Percentiles rank a stretch among this genome's conserved stretches.
Evolutionary conservation across 1,284 basidiomycete genomes (phyloP).

Genomic region (Malassezia vespertilionis): DNA sequence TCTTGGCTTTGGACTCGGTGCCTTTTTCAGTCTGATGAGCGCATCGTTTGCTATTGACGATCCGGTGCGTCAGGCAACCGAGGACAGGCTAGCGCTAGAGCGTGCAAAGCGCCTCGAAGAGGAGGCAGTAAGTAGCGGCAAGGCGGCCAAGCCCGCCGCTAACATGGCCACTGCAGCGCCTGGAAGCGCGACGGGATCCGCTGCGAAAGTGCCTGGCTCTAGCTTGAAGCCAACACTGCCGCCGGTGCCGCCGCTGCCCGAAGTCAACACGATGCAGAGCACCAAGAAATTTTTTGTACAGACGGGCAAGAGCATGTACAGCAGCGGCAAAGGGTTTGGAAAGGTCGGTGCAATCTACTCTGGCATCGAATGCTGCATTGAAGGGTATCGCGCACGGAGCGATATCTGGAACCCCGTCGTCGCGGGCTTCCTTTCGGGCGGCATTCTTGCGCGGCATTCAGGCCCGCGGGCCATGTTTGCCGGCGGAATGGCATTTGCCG

Average conservation of each 20-base stretch:
- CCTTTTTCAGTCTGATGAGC: slow-evolving; percentile 91
- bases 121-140: neutral
- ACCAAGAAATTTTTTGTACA: slow-evolving; percentile 79
- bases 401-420: slow-evolving; percentile 39
- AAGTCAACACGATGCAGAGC: slow-evolving; percentile 54
- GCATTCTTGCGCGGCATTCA: slow-evolving; percentile 37
- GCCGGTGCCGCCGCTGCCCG: slow-evolving; percentile 15
- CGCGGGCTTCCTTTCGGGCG: slow-evolving; percentile 37
- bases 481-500: slow-evolving; percentile 42
- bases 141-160: neutral
- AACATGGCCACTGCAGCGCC: neutral
- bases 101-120: slow-evolving; percentile 7
- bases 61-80: slow-evolving; percentile 51
- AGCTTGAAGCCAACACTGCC: slow-evolving; percentile 8
- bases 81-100: slow-evolving; percentile 3
- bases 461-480: slow-evolving; percentile 40
- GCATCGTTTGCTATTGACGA: slow-evolving; percentile 91
- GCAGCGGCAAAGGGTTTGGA: slow-evolving; percentile 78
- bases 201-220: slow-evolving; percentile 5
- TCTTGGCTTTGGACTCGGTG: slow-evolving; percentile 77
- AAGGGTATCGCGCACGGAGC: slow-evolving; percentile 54
- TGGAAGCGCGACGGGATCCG: neutral
- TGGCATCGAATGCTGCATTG: slow-evolving; percentile 87
- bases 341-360: slow-evolving; percentile 89
- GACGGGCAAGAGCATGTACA: slow-evolving; percentile 87